Evolutionary conservation across 2,329 filamentous ascomycete genomes (phyloP).

Genomic region (Fusarium falciforme): DNA sequence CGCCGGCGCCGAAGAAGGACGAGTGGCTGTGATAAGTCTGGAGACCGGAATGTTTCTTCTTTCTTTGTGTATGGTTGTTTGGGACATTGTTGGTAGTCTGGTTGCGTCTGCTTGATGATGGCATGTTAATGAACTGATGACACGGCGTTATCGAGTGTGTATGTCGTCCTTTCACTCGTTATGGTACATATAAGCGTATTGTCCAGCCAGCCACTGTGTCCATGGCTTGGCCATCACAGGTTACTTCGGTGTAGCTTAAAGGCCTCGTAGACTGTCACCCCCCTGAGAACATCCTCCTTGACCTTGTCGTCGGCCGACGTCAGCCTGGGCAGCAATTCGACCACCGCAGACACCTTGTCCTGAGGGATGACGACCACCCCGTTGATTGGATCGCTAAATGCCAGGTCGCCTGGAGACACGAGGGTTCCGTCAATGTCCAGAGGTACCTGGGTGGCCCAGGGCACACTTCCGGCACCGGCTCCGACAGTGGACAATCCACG

Average conservation of each 20-base stretch:
- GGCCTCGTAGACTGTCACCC: constrained; percentile 72
- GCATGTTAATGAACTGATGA: constrained; percentile 56
- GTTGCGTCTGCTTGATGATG: constrained; percentile 48
- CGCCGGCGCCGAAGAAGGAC: constrained; percentile 45
- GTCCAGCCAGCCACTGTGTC: constrained; percentile 1
- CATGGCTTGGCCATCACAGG: constrained; percentile 33
- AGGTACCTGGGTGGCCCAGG: constrained; percentile 64
- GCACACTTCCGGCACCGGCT: constrained; percentile 65
- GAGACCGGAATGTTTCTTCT: constrained; percentile 35
- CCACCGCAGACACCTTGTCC: constrained; percentile 67
- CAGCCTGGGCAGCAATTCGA: constrained; percentile 68
- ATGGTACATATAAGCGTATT: constrained; percentile 14
- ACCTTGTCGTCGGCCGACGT: constrained; percentile 67
- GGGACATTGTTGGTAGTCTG: constrained; percentile 44
- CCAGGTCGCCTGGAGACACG: constrained; percentile 70
- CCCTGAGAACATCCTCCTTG: constrained; percentile 72
- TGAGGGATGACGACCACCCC: constrained; percentile 76
- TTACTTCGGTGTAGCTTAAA: constrained; percentile 68
- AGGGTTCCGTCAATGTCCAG: constrained; percentile 56
- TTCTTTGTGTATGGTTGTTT: constrained; percentile 38
- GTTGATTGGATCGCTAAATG: constrained; percentile 77
- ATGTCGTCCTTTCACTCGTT: constrained; percentile 14
- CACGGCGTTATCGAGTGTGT: constrained; percentile 37
- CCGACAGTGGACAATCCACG: constrained; percentile 68
- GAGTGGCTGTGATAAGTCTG: constrained; percentile 45